Conservation (phyloP, 768 basidiomycete genomes). For the Xerocomus brunneocitrinus region DNA sequence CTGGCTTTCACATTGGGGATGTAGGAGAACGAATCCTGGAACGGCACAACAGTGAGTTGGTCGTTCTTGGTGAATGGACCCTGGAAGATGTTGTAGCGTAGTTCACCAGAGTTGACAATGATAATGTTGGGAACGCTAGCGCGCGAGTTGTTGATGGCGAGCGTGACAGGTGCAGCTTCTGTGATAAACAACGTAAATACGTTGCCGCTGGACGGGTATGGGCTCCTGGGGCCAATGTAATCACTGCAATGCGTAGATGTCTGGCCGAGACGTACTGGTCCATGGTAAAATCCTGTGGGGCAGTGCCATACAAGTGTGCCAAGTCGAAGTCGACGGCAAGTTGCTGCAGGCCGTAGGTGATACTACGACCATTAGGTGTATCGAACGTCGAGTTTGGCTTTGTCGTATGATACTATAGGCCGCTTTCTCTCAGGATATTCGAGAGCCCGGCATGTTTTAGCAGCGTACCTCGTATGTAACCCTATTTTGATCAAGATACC, state of each 20-base stretch:
- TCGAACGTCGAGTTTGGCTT: slow-evolving; percentile 54
- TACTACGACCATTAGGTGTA: slow-evolving; percentile 46
- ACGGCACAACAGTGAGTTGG: slow-evolving; percentile 72
- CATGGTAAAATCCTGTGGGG: slow-evolving; percentile 73
- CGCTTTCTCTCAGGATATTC: background rate
- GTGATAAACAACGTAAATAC: slow-evolving; percentile 55
- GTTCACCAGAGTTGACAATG: slow-evolving; percentile 58
- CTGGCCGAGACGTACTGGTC: slow-evolving; percentile 39
- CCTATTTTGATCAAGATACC: slow-evolving; percentile 79
- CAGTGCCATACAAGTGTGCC: slow-evolving; percentile 57
- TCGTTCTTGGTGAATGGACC: slow-evolving; percentile 80
- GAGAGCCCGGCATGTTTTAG: background rate
- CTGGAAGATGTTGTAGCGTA: slow-evolving; percentile 62
- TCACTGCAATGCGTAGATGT: background rate
- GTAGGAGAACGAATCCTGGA: slow-evolving; percentile 58
- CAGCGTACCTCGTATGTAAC: slow-evolving; percentile 64
- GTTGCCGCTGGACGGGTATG: slow-evolving; percentile 58
- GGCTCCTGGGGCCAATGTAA: slow-evolving; percentile 36
- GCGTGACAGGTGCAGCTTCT: slow-evolving; percentile 50
- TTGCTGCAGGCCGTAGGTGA: slow-evolving; percentile 51
- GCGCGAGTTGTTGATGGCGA: slow-evolving; percentile 61
- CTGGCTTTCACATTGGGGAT: slow-evolving; percentile 50
- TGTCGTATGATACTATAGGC: slow-evolving; percentile 60
- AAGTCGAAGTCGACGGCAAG: slow-evolving; percentile 62
- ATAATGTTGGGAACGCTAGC: slow-evolving; percentile 57